phyloP scores from a whole-genome alignment of 2,329 filamentous ascomycete species.

The Pseudogymnoascus sp. region DNA sequence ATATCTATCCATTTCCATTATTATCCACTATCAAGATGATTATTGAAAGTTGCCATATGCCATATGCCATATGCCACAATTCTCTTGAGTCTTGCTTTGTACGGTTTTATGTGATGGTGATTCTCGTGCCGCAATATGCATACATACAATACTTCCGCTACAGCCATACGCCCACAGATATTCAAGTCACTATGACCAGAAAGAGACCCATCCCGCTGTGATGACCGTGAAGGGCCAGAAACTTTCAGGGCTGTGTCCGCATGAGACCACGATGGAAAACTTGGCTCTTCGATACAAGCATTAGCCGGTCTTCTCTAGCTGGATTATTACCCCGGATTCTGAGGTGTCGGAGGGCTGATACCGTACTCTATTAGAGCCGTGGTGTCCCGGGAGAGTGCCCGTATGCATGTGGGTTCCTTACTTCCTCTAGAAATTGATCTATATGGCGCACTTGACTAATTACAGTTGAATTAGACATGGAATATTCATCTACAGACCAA shows the following conservation, averaged over 20 bases:
- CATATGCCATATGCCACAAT: neutral
- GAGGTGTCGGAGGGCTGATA: neutral
- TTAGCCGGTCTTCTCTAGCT: neutral
- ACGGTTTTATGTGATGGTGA: neutral
- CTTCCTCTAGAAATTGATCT: neutral
- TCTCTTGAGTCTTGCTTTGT: neutral
- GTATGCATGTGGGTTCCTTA: neutral
- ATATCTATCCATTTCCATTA: slow-evolving; percentile 15
- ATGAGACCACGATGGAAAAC: neutral
- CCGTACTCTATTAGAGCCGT: neutral
- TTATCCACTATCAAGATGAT: neutral
- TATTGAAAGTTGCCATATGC: neutral
- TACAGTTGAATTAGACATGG: neutral
- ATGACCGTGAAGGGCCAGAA: neutral
- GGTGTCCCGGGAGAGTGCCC: neutral
- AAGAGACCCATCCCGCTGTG: neutral
- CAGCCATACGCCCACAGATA: neutral
- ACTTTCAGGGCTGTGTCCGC: neutral
- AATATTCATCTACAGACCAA: neutral
- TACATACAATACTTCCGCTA: neutral
- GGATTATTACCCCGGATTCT: neutral
- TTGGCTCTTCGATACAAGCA: neutral
- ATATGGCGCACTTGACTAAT: neutral
- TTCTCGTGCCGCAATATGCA: neutral
- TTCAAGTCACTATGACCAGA: neutral